phyloP scores from a whole-genome alignment of 1,284 basidiomycete genomes.

The Heterobasidion parviporum region DNA sequence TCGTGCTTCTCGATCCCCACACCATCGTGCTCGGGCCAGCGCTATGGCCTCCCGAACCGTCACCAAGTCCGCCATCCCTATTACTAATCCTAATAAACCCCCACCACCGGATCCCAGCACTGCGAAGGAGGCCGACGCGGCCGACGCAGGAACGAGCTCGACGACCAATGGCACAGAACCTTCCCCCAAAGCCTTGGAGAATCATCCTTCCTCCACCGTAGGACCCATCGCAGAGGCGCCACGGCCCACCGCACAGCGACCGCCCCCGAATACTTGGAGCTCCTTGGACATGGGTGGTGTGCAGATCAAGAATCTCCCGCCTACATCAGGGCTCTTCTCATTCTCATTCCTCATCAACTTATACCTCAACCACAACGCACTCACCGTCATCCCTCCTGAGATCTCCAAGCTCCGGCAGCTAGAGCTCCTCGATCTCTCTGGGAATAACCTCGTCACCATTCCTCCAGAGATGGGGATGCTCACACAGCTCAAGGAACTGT shows the following conservation, averaged over 20 bases:
- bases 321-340: conserved; percentile 79
- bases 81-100: conserved; percentile 71
- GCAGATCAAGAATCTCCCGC: conserved; percentile 84
- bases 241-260: conserved; percentile 47
- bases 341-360: conserved; percentile 91
- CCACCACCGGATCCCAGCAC: conserved; percentile 33
- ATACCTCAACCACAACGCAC: conserved; percentile 95
- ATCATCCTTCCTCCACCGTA: conserved; percentile 68
- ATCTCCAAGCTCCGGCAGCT: conserved; percentile 84
- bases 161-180: conserved; percentile 22
- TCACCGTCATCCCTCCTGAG: conserved; percentile 75
- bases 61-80: conserved; percentile 73
- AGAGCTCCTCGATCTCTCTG: conserved; percentile 88
- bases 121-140: conserved; percentile 22
- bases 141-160: not conserved
- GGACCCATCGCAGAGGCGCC: conserved; percentile 57
- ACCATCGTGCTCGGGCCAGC: conserved; percentile 72
- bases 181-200: conserved; percentile 31
- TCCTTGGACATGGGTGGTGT: conserved; percentile 97
- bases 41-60: conserved; percentile 74
- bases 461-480: conserved; percentile 91
- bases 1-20: conserved; percentile 67
- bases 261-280: conserved; percentile 75
- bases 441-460: conserved; percentile 75
- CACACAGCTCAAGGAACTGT: conserved; percentile 84